phyloP scores from a whole-genome alignment of 1,284 basidiomycete genomes.

The Cryptococcus sp. region DNA sequence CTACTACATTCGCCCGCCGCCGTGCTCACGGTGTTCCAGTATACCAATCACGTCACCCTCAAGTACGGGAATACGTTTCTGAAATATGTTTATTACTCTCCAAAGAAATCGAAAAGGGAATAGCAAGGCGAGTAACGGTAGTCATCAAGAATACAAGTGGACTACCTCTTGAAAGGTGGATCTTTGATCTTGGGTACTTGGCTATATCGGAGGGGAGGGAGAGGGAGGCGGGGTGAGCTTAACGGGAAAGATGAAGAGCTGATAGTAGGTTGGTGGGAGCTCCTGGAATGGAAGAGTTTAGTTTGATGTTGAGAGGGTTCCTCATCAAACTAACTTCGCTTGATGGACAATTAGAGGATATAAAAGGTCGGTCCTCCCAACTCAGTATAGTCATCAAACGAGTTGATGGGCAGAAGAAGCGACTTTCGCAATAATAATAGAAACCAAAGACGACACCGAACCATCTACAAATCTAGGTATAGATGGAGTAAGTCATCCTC shows the following conservation, averaged over 20 bases:
- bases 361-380: constrained; percentile 51
- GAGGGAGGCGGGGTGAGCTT: constrained; percentile 43
- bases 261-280: constrained; percentile 19
- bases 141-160: constrained; percentile 66
- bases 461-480: constrained; percentile 54
- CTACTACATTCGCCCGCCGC: constrained; percentile 76
- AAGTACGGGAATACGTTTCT: constrained; percentile 79
- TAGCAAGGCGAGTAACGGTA: constrained; percentile 50
- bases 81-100: constrained; percentile 69
- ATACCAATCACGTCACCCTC: constrained; percentile 84
- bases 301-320: constrained; percentile 76
- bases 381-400: no score
- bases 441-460: constrained; percentile 66
- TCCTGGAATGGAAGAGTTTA: constrained; percentile 52
- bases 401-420: constrained; percentile 67
- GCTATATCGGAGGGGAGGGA: constrained; percentile 60
- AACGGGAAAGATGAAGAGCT: background rate
- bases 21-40: constrained; percentile 86
- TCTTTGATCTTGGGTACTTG: constrained; percentile 56
- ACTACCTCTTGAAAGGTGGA: constrained; percentile 60
- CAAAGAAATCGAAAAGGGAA: constrained; percentile 59
- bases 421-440: constrained; percentile 76
- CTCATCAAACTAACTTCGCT: constrained; percentile 77
- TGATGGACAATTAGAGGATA: constrained; percentile 67
- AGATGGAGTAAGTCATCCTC: constrained; percentile 49